Percentiles rank a stretch among this genome's conserved stretches.
Conservation (phyloP, 192 early-diverging fungal species). For the Coemansia sp. region DNA sequence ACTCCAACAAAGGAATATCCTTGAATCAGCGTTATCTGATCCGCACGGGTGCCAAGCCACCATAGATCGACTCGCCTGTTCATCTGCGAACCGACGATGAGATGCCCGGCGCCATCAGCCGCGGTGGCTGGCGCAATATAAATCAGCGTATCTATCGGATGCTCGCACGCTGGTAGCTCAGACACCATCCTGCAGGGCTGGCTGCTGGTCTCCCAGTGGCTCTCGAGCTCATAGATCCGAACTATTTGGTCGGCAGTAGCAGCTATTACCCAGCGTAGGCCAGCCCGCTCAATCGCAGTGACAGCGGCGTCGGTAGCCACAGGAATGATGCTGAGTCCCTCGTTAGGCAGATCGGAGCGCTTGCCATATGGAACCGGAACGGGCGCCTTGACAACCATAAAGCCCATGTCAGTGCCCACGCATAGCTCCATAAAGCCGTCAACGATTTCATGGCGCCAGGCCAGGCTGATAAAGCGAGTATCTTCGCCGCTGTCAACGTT, state of each 20-base stretch:
- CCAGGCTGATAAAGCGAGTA: conserved; percentile 36
- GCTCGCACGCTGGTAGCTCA: conserved; percentile 29
- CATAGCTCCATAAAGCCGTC: conserved; percentile 41
- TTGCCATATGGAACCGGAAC: conserved; percentile 26
- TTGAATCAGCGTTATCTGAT: conserved; percentile 29
- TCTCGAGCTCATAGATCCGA: conserved; percentile 36
- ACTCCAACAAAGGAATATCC: conserved; percentile 20
- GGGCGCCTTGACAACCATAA: conserved; percentile 43
- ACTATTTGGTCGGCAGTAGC: conserved; percentile 31
- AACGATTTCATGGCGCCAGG: conserved; percentile 29
- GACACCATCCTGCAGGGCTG: conserved; percentile 30
- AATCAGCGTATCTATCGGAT: conserved; percentile 32
- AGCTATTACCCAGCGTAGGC: conserved; percentile 34
- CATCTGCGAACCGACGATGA: conserved; percentile 30
- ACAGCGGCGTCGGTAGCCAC: conserved; percentile 42
- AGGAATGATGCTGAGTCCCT: conserved; percentile 38
- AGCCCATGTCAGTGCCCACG: conserved; percentile 43
- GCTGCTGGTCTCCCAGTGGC: conserved; percentile 27
- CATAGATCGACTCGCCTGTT: conserved; percentile 38
- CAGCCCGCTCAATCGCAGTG: conserved; percentile 41
- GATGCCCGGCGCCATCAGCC: conserved; percentile 36
- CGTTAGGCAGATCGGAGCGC: conserved; percentile 24
- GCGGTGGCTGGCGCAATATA: conserved; percentile 30
- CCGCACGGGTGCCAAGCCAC: conserved; percentile 35
- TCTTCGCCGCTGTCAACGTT: conserved; percentile 47